Evolutionary conservation across 148 eudicot species (phyloP), one percentile per base, ranked within the genome.

Genomic region (Heliosperma pusillum): DNA sequence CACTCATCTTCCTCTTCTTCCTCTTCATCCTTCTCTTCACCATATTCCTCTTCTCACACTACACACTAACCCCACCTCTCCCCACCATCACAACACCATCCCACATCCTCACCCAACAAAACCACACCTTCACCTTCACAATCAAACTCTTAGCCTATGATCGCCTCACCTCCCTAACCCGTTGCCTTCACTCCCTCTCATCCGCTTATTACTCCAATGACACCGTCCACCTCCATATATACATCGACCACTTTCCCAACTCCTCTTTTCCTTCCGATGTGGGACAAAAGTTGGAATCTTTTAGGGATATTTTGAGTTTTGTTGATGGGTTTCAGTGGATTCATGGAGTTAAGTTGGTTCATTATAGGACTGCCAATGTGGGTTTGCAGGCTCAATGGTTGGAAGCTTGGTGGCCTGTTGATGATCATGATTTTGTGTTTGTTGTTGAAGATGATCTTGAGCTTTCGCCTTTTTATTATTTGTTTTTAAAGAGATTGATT

Each of bases 301-400:
- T 36, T 36, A 36, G 1, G 42, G 42, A 36, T 8, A 71, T 95
- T 91, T 76, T 92, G 60, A 85, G 80, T 17, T 92, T 90, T 67
- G 87, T 90, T 36, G 97, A 91, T 82, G 84, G 90, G 73, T 94
- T 91, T 76, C 61, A 21, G 66, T 95, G 94, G 97, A 77, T 16
- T 21, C 86, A 74, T 71, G 99, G 92, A 15, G 69, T 83, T 19
- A 90, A 90, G 81, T 8, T 88, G 66, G 92, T 95, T 70, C 98
- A 92, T 83, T 92, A 89, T 71, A 71, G 99, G 80, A 90, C 88
- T 13, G 73, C 72, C 2, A 95, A 95, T 78, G 99, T 86, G 45
- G 99, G 99, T 9, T 80, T 95, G 36, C 97, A 92, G 78, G 93
- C 91, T 5, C 99, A 95, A 80, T 95, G 99, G 99, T 63, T 95